These are phyloP conservation scores for Priceomyces haplophilus DNA, from an alignment of 805 yeast genomes.

Conservation along the genomic window DNA sequence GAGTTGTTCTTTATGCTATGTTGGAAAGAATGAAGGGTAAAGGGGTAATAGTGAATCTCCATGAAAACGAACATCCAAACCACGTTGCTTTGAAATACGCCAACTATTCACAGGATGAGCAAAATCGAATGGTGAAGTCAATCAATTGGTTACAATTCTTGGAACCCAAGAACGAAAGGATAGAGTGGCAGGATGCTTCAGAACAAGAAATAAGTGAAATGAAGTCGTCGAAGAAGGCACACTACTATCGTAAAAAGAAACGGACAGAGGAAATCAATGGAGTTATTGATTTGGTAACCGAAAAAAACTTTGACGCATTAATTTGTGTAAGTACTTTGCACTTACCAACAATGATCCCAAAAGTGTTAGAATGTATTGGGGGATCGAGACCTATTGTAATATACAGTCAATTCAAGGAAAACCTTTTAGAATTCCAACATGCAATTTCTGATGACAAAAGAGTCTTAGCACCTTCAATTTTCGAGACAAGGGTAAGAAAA, in stretches of 20 bases:
- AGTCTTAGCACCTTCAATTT: constrained; percentile 76
- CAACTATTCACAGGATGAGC: constrained; percentile 54
- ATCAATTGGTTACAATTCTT: constrained; percentile 77
- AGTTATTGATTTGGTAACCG: constrained; percentile 48
- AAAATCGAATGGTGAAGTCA: constrained; percentile 57
- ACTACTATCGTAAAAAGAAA: constrained; percentile 62
- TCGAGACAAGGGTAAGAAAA: constrained; percentile 77
- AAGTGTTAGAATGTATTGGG: constrained; percentile 59
- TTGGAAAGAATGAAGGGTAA: constrained; percentile 88
- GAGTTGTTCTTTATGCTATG: constrained; percentile 79
- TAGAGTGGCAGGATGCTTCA: constrained; percentile 44
- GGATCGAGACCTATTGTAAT: constrained; percentile 88
- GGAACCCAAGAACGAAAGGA: constrained; percentile 65
- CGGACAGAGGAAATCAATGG: constrained; percentile 51
- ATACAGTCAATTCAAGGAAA: constrained; percentile 79
- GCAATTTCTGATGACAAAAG: constrained; percentile 63
- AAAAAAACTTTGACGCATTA: constrained; percentile 68
- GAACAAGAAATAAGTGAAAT: constrained; percentile 53
- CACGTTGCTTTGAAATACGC: constrained; percentile 65
- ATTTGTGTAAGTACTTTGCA: constrained; percentile 71
- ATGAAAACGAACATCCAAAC: constrained; percentile 93
- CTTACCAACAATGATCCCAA: constrained; percentile 61
- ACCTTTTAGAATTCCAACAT: constrained; percentile 70
- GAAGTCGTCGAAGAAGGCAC: constrained; percentile 59
- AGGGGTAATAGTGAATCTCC: constrained; percentile 65